Percentiles rank a stretch among this genome's conserved stretches.
Conservation (phyloP, 192 early-diverging fungal species). For the Geranomyces michiganensis region DNA sequence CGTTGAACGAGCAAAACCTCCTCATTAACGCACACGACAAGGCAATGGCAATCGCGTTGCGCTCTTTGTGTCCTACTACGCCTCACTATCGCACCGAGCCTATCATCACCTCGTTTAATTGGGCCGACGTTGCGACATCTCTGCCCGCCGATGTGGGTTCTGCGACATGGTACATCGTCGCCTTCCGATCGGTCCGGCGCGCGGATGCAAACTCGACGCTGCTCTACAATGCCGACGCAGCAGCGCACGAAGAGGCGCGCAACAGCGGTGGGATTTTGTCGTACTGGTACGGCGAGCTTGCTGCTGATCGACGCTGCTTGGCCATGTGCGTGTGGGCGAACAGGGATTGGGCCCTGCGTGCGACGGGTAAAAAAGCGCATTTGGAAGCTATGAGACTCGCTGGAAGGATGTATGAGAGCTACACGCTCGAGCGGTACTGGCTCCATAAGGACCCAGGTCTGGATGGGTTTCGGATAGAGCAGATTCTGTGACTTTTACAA, state of each 20-base stretch:
- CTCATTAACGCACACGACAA: background rate
- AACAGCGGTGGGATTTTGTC: conserved; percentile 54
- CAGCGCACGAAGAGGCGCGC: conserved; percentile 53
- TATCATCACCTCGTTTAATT: conserved; percentile 43
- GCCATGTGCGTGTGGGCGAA: conserved; percentile 59
- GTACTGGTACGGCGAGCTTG: conserved; percentile 58
- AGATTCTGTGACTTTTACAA: background rate
- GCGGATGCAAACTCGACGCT: conserved; percentile 37
- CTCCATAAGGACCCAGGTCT: conserved; percentile 28
- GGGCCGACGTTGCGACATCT: conserved; percentile 41
- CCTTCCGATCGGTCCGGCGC: conserved; percentile 48
- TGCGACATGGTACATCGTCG: conserved; percentile 55
- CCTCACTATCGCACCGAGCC: conserved; percentile 21
- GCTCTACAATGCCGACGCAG: conserved; percentile 51
- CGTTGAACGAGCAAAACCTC: background rate
- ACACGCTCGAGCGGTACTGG: conserved; percentile 51
- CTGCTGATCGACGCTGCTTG: conserved; percentile 48
- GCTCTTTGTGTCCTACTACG: background rate
- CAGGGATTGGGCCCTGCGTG: conserved; percentile 44
- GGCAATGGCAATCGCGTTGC: background rate
- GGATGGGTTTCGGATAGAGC: conserved; percentile 26
- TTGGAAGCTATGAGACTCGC: conserved; percentile 47
- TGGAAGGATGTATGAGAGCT: conserved; percentile 53
- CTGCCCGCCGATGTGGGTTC: conserved; percentile 29
- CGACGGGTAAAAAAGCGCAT: conserved; percentile 48